A percentile compares a stretch with the other conserved stretches of the same genome.
Evolutionary conservation across 345 rosid species (phyloP).

Genomic region (Eucalyptus leucophloia): DNA sequence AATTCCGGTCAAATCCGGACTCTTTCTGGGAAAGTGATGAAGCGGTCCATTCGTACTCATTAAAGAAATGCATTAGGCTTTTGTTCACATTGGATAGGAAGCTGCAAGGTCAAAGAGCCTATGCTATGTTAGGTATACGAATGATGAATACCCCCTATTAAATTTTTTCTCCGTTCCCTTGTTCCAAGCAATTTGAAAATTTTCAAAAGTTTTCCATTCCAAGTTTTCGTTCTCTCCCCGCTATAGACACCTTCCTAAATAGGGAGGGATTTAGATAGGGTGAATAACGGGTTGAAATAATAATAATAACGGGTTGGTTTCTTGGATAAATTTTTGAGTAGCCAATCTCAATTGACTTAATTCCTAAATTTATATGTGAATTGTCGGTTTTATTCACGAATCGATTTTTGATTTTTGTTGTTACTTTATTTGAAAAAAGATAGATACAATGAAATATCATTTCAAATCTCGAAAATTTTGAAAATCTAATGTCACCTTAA

Average conservation of each 20-base stretch:
- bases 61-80: neutral
- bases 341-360: too few relatives aligned
- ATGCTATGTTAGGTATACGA: neutral
- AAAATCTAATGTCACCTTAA: neutral
- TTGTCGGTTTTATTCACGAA: rapidly evolving
- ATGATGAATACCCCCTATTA: neutral
- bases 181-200: neutral
- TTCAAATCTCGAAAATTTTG: neutral
- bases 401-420: neutral
- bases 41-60: neutral
- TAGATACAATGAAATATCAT: neutral
- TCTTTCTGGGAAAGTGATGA: neutral
- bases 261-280: neutral
- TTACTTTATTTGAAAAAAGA: neutral
- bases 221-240: neutral
- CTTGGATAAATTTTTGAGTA: too few relatives aligned
- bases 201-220: neutral
- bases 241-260: neutral
- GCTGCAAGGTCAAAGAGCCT: neutral
- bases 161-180: neutral
- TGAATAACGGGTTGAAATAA: too few relatives aligned
- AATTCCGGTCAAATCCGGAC: neutral
- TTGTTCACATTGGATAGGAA: neutral
- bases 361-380: neutral
- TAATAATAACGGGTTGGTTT: neutral